A percentile compares a stretch with the other conserved stretches of the same genome.
Conservation (phyloP, 1,284 basidiomycete genomes). For the Melampsora americana region DNA sequence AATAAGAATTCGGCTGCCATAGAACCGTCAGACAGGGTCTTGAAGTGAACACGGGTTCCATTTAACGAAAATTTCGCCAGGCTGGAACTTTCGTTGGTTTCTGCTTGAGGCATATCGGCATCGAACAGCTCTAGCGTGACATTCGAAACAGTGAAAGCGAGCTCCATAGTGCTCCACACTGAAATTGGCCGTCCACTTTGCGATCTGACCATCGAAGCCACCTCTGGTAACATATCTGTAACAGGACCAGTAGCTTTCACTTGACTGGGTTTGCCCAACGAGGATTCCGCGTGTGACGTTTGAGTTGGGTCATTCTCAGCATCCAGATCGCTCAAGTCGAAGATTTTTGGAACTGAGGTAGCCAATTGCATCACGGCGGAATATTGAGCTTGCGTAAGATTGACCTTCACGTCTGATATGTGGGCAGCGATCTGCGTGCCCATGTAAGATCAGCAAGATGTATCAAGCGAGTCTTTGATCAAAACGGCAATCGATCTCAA, state of each 20-base stretch:
- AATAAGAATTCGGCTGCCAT: constrained; percentile 82
- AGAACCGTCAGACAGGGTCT: constrained; percentile 77
- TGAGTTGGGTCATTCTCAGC: neutral
- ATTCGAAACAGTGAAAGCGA: constrained; percentile 70
- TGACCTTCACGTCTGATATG: constrained; percentile 84
- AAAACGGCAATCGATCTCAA: neutral
- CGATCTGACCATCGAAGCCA: neutral
- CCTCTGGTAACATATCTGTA: constrained; percentile 11
- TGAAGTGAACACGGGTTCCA: constrained; percentile 73
- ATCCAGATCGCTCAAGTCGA: constrained; percentile 53
- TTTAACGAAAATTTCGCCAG: constrained; percentile 82
- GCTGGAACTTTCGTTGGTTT: constrained; percentile 70
- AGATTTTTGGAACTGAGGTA: constrained; percentile 70
- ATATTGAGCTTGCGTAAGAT: constrained; percentile 89
- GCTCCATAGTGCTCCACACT: constrained; percentile 68
- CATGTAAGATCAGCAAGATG: too few relatives aligned
- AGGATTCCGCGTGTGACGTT: neutral
- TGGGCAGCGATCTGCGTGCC: constrained; percentile 63
- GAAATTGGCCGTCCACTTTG: constrained; percentile 61
- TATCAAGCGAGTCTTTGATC: too few relatives aligned
- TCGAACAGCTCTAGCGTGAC: constrained; percentile 93
- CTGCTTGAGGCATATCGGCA: constrained; percentile 62
- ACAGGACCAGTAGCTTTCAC: neutral
- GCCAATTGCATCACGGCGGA: constrained; percentile 69
- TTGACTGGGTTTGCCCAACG: neutral